Conservation (phyloP, 78 protist genomes). For the Dictyostelium capitatum region DNA sequence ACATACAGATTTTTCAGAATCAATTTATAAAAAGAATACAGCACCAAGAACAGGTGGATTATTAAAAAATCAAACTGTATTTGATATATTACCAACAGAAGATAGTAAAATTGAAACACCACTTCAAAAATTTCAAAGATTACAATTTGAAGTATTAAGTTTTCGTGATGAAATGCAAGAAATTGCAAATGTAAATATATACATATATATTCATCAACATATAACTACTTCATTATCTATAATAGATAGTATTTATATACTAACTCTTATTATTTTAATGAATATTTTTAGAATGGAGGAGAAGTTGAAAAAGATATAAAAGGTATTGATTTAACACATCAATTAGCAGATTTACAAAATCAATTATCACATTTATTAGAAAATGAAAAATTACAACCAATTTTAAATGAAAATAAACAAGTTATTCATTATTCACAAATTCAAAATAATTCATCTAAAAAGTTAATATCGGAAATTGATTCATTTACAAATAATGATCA, state of each 20-base stretch:
- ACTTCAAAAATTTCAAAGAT: constrained; percentile 69
- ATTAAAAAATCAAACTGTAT: constrained; percentile 29
- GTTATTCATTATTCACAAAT: constrained; percentile 71
- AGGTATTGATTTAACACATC: constrained; percentile 58
- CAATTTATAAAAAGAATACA: constrained; percentile 35
- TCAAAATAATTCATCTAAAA: constrained; percentile 32
- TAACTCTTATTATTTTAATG: no score
- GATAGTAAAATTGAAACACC: constrained; percentile 54
- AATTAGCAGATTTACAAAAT: constrained; percentile 65
- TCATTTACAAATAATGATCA: constrained; percentile 12
- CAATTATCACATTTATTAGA: constrained; percentile 43
- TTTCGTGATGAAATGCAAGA: constrained; percentile 45
- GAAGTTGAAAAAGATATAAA: constrained; percentile 69
- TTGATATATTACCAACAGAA: constrained; percentile 54
- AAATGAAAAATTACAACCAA: constrained; percentile 55
- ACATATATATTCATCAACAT: not conserved
- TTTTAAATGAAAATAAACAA: constrained; percentile 63
- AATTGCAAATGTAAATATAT: constrained; percentile 28
- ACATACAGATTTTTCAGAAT: constrained; percentile 71
- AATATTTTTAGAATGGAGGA: constrained; percentile 6
- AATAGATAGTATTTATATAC: no score
- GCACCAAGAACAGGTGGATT: constrained; percentile 8
- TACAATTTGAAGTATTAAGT: constrained; percentile 62
- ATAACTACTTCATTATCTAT: not conserved
- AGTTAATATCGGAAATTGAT: constrained; percentile 23